Conservation (phyloP, 2,329 filamentous ascomycete genomes). For the Sclerotinia minor region DNA sequence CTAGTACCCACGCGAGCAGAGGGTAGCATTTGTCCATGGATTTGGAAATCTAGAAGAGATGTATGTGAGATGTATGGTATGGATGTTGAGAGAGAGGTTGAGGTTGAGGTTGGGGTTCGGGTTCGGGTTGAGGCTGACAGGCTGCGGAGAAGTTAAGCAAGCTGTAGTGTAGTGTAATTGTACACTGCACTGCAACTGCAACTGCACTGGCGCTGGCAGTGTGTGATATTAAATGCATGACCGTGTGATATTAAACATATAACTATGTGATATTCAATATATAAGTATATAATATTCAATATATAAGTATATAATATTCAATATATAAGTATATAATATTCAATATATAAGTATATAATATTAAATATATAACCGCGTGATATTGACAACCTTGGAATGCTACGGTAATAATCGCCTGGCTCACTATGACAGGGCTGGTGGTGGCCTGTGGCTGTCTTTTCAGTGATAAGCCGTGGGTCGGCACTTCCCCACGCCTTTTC, state of each 20-base stretch:
- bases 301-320: too few species aligned
- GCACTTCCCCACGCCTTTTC: not conserved
- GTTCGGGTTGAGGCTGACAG: too few species aligned
- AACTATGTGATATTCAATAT: too few species aligned
- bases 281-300: too few species aligned
- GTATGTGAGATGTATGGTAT: not conserved
- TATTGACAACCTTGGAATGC: too few species aligned
- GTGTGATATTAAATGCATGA: not conserved
- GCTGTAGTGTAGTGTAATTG: not conserved
- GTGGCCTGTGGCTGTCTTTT: not conserved
- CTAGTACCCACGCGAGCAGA: not conserved
- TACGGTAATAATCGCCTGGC: not conserved
- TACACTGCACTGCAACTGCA: too few species aligned
- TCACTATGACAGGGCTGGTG: not conserved
- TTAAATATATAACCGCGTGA: too few species aligned
- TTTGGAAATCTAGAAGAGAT: not conserved
- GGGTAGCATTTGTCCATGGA: not conserved
- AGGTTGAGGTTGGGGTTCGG: not conserved
- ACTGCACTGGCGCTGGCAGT: not conserved
- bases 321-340: too few species aligned
- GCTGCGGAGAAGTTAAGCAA: not conserved
- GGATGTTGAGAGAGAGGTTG: not conserved
- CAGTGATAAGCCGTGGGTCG: not conserved
- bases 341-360: too few species aligned
- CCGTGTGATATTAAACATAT: too few species aligned